Base-by-base conservation (phyloP, 768 basidiomycete species). In the Kondoa subrosea region DNA sequence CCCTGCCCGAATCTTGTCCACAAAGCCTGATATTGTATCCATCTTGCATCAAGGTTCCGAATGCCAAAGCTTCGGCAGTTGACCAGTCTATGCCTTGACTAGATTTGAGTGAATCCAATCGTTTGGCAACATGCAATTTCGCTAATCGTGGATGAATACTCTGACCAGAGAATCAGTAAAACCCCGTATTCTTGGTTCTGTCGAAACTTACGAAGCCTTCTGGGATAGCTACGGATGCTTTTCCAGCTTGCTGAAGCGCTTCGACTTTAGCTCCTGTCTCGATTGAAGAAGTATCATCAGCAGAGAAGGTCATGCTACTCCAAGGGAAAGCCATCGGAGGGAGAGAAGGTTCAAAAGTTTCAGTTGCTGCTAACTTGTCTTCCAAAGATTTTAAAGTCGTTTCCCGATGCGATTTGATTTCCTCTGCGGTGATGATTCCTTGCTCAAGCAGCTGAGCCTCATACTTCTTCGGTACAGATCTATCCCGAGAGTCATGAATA, bases 1-100 rank as follows among this genome's bases (percentile, higher is more conserved):
- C 91, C 50, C 91, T 77, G 0, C 91, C 91, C 0, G 91, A 89
- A 74, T 93, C 91, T 76, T 95, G 91, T 4, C 91, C 91, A 1
- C 89, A 91, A 33, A 95, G 88, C 17, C 91, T 83, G 8, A 95
- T 82, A 74, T 92, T 87, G 70, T 80, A 84, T 1, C 89, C 89
- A 65, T 89, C 86, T 1, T 83, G 78, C 84, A 93, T 83, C 34
- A 93, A 80, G 1, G 88, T 84, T 0, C 91, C 91, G 73, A 91
- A 89, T 0, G 91, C 91, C 76, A 95, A 77, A 0, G 89, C 87
- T 80, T 95, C 91, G 2, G 89, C 91, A 57, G 88, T 89, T 0
- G 88, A 88, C 82, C 88, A 93, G 75, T 92, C 90, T 33, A 95
- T 77, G 0, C 86, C 87, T n/a, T 79, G 79, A 1, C 84, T 87